Evolutionary conservation across 306 rosid species (phyloP).

Genomic region (Pachyrhizus erosus): DNA sequence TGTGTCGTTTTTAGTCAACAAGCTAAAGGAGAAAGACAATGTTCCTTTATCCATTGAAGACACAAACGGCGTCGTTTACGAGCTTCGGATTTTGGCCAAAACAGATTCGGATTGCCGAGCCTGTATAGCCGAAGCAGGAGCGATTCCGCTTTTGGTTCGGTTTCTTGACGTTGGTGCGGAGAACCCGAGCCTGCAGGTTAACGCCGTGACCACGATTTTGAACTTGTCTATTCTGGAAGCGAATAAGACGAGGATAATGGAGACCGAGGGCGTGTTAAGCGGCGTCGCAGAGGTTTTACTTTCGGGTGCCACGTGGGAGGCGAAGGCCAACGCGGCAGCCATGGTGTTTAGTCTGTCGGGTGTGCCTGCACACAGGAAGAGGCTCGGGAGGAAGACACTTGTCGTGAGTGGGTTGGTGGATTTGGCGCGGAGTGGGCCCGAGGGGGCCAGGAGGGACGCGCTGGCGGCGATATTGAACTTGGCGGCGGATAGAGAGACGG

Average conservation of each 20-base stretch:
- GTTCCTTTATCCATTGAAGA: slow-evolving; percentile 47
- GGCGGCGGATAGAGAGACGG: slow-evolving; percentile 76
- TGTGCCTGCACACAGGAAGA: slow-evolving; percentile 55
- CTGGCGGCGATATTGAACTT: slow-evolving; percentile 76
- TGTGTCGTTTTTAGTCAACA: slow-evolving; percentile 69
- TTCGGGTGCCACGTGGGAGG: slow-evolving; percentile 85
- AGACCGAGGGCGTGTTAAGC: slow-evolving; percentile 74
- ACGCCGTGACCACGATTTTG: slow-evolving; percentile 85
- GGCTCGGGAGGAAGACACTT: slow-evolving; percentile 74
- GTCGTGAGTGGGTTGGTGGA: slow-evolving; percentile 70
- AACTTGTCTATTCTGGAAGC: slow-evolving; percentile 80
- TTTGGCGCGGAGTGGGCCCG: slow-evolving; percentile 68
- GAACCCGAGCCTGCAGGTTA: slow-evolving; percentile 67
- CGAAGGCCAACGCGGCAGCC: slow-evolving; percentile 93
- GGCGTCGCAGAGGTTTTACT: slow-evolving; percentile 74
- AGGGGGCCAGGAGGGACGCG: slow-evolving; percentile 65
- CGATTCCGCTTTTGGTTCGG: slow-evolving; percentile 67
- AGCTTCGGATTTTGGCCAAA: slow-evolving; percentile 78
- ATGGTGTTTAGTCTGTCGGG: slow-evolving; percentile 76
- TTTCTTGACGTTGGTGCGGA: slow-evolving; percentile 45
- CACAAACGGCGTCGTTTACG: slow-evolving; percentile 70
- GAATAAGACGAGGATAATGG: slow-evolving; percentile 76
- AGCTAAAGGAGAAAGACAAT: slow-evolving; percentile 35
- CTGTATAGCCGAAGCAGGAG: slow-evolving; percentile 85
- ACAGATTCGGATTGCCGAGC: slow-evolving; percentile 82